phyloP scores from a whole-genome alignment of 768 basidiomycete species.

The Boletus edulis region DNA sequence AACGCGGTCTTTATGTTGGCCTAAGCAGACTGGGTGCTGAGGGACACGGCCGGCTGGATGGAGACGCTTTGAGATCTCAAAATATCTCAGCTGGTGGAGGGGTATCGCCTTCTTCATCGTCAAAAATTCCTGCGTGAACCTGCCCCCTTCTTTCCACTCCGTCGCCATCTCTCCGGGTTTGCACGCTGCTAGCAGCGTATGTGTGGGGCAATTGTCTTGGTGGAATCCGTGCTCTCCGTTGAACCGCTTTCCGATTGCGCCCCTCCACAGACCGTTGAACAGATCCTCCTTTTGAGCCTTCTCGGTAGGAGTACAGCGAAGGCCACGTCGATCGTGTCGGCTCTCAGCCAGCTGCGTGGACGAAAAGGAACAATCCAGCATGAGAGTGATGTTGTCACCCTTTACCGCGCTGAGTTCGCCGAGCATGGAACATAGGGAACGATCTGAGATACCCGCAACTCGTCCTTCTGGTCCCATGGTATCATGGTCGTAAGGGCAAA shows the following conservation, averaged over 20 bases:
- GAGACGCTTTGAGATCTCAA: constrained; percentile 46
- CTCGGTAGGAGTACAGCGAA: constrained; percentile 60
- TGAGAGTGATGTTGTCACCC: constrained; percentile 67
- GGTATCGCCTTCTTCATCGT: constrained; percentile 43
- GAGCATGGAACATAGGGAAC: constrained; percentile 62
- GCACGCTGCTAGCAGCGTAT: constrained; percentile 60
- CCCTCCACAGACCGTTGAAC: constrained; percentile 52
- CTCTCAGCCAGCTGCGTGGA: constrained; percentile 37
- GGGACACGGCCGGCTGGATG: constrained; percentile 30
- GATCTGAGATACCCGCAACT: constrained; percentile 64
- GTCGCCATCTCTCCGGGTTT: constrained; percentile 50
- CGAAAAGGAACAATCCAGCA: constrained; percentile 66
- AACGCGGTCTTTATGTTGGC: constrained; percentile 45
- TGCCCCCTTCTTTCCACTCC: constrained; percentile 63
- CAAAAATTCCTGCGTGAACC: constrained; percentile 57
- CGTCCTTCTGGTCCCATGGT: constrained; percentile 44
- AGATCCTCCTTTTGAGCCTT: constrained; percentile 56
- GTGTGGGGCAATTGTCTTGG: constrained; percentile 38
- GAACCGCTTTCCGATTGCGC: constrained; percentile 38
- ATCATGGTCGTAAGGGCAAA: constrained; percentile 69
- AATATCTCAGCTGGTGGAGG: constrained; percentile 53
- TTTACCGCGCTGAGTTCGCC: constrained; percentile 52
- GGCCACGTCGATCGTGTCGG: constrained; percentile 43
- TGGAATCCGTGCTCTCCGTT: constrained; percentile 44
- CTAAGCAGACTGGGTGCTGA: constrained; percentile 53